Conservation (phyloP, 495 filamentous ascomycete genomes). For the Achaetomiella virescens region DNA sequence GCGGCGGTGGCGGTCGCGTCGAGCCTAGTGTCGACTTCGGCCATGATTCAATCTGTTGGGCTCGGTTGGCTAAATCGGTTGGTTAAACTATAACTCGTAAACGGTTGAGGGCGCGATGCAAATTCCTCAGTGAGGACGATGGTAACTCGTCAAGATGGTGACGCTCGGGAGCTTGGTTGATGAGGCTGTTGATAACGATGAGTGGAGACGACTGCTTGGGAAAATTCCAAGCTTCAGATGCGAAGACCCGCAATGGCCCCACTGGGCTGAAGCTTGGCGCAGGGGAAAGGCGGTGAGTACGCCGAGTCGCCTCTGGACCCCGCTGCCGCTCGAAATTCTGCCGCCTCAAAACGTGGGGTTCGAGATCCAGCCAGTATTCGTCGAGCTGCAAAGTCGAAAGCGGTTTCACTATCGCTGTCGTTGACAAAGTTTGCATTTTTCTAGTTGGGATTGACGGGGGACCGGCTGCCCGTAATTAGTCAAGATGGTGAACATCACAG, state of each 20-base stretch:
- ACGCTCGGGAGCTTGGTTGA: not conserved
- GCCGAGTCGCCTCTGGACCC: not conserved
- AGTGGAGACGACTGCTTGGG: not conserved
- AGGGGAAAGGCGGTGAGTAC: slow-evolving; percentile 13
- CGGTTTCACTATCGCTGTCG: not conserved
- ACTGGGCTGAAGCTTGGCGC: not conserved
- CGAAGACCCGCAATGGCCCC: not conserved
- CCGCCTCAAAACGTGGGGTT: slow-evolving; percentile 29
- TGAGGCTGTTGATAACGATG: not conserved
- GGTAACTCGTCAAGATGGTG: not conserved
- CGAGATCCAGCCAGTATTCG: slow-evolving; percentile 3
- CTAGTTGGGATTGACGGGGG: not conserved
- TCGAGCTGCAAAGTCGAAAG: not conserved
- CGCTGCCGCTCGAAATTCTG: slow-evolving; percentile 32
- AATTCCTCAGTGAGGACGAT: not conserved
- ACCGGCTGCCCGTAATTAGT: slow-evolving; percentile 26
- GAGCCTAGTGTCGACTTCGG: slow-evolving; percentile 14
- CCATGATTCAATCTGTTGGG: slow-evolving; percentile 6
- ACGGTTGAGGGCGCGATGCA: too few relatives aligned
- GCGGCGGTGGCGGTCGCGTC: slow-evolving; percentile 9
- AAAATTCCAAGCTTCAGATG: slow-evolving; percentile 5
- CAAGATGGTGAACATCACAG: slow-evolving; percentile 99
- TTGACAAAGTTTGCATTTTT: slow-evolving; percentile 14
- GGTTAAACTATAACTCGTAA: too few relatives aligned
- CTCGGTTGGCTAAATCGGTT: too few relatives aligned